Percentiles rank a stretch among this genome's conserved stretches.
Conservation (phyloP, 148 eudicot species). For the Vaccinium myrtillus region DNA sequence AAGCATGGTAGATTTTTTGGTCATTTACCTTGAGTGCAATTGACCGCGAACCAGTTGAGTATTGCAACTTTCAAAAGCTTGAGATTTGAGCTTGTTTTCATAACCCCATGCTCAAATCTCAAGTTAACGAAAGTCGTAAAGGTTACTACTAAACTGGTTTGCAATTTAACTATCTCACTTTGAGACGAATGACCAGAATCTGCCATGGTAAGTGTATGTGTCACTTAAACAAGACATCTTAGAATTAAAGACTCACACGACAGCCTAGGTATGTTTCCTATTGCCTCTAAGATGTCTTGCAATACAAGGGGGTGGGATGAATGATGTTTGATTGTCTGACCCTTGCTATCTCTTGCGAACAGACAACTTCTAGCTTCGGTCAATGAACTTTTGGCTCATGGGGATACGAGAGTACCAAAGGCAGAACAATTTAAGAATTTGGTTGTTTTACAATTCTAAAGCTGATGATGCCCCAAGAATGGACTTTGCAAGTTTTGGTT, state of each 20-base stretch:
- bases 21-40: background rate
- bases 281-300: background rate
- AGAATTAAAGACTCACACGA: background rate
- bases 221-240: background rate
- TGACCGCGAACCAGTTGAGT: background rate
- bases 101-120: background rate
- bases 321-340: background rate
- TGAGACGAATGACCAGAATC: background rate
- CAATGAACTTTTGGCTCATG: background rate
- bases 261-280: background rate
- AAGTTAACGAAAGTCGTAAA: background rate
- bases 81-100: background rate
- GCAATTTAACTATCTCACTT: background rate
- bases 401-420: background rate
- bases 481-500: background rate
- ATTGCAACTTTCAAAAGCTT: background rate
- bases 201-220: background rate
- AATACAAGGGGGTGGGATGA: background rate
- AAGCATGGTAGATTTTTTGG: background rate
- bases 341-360: background rate
- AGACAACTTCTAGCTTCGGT: background rate
- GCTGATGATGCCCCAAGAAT: background rate
- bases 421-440: background rate
- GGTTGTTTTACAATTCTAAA: background rate
- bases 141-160: background rate